A percentile compares a stretch with the other conserved stretches of the same genome.
phyloP scores from a whole-genome alignment of 768 basidiomycete genomes.

The Boletus pseudo-olivaceus region DNA sequence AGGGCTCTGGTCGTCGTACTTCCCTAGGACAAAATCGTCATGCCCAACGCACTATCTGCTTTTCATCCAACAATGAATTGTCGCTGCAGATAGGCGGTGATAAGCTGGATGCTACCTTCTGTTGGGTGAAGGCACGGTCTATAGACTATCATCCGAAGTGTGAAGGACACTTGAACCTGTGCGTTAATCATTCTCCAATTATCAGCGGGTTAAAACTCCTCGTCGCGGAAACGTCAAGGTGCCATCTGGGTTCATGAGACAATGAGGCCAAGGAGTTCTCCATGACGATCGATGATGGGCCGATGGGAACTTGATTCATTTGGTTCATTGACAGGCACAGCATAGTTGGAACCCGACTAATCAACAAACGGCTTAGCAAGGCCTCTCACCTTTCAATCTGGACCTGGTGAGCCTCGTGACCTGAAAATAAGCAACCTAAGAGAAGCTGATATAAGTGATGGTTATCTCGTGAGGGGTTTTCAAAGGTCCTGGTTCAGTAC shows the following conservation, averaged over 20 bases:
- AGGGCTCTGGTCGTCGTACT: too few species aligned
- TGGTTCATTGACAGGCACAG: background rate
- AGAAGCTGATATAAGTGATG: background rate
- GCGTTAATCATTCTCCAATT: background rate
- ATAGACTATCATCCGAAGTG: background rate
- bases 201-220: background rate
- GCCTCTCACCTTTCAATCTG: background rate
- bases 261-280: background rate
- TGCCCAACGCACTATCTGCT: background rate
- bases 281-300: background rate
- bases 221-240: background rate
- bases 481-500: background rate
- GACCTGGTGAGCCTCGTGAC: background rate
- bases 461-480: background rate
- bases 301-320: background rate
- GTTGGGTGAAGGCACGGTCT: too few species aligned
- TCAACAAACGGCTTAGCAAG: background rate
- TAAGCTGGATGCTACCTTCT: background rate
- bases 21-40: background rate
- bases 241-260: background rate
- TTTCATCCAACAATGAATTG: background rate
- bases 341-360: background rate
- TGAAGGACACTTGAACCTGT: background rate
- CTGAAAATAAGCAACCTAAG: background rate
- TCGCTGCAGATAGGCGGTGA: background rate